Base-by-base conservation (phyloP, 2,329 filamentous ascomycete species). In the Chaetoscypha palmicola region DNA sequence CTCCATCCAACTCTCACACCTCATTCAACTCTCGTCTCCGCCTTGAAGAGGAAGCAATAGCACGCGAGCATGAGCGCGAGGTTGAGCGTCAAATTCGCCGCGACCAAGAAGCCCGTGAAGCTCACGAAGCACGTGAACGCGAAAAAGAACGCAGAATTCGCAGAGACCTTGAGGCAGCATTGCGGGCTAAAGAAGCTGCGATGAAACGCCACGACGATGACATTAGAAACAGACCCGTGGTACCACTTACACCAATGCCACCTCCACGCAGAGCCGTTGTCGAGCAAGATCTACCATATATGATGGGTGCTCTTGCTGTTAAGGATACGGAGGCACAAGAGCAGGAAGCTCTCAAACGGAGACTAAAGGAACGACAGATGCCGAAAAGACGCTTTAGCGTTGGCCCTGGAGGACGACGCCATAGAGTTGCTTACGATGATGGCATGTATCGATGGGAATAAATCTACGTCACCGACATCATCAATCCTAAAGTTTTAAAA, bases 401-500 rank as follows among this genome's bases (percentile, higher is more conserved):
- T 19, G 56, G 57, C 1, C 51, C 52, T 16, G 56, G 52, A 14
- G 40, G 45, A 16, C 34, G 56, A 30, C 45, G 56, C 39, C 49
- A 53, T 32, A 36, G 56, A 31, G 54, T 60, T 32, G 34, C 57
- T n/a, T 61, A 60, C 42, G 55, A 56, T 33, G 52, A 60, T 50
- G 56, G 56, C 10, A 48, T 57, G 30, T 61, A 60, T 49, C 38
- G 57, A 20, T 61, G 50, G 48, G 57, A 58, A 37, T 59, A 48
- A 55, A 36, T 40, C 3, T 3, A 68, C 69, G 0, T 55, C 58
- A n/a, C n/a, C n/a, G n/a, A n/a, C n/a, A n/a, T n/a, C n/a, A n/a
- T n/a, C n/a, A n/a, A n/a, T n/a, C n/a, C n/a, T n/a, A n/a, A n/a
- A n/a, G n/a, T n/a, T n/a, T n/a, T n/a, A n/a, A n/a, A n/a, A n/a